These are phyloP conservation scores for Microthlaspi erraticum DNA, from an alignment of 345 rosid species.

Conservation along the genomic window DNA sequence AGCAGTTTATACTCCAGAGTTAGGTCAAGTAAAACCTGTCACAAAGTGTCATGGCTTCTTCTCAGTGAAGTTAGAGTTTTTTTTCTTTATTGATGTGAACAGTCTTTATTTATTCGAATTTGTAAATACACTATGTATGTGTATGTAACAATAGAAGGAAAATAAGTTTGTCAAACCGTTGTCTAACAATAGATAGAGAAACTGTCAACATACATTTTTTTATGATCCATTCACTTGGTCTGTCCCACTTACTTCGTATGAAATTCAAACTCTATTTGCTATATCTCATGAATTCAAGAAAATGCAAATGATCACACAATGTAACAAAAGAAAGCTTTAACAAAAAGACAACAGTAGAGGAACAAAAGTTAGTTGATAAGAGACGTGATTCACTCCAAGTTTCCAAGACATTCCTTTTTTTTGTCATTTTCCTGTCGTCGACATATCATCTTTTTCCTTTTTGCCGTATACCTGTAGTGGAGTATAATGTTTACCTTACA, in stretches of 20 bases:
- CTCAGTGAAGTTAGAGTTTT: slow-evolving; percentile 22
- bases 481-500: slow-evolving; percentile 13
- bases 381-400: slow-evolving; percentile 2
- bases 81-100: slow-evolving; percentile 1
- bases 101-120: background rate
- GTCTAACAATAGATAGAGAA: background rate
- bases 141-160: slow-evolving; percentile 4
- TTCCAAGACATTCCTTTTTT: slow-evolving; percentile 1
- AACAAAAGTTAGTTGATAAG: background rate
- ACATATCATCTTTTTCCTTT: slow-evolving; percentile 3
- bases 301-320: background rate
- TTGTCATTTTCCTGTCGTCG: slow-evolving; percentile 6
- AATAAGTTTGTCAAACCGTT: background rate
- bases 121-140: slow-evolving; percentile 12
- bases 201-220: background rate
- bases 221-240: background rate
- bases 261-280: background rate
- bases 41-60: slow-evolving; percentile 2
- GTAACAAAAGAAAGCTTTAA: background rate
- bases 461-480: background rate
- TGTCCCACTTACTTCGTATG: background rate
- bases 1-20: slow-evolving; percentile 56
- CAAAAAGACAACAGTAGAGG: background rate
- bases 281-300: background rate
- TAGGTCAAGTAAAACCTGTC: slow-evolving; percentile 35